A percentile compares a stretch with the other conserved stretches of the same genome.
These are phyloP conservation scores for Gossypium ekmanianum DNA, from an alignment of 345 rosid species.

Conservation along the genomic window DNA sequence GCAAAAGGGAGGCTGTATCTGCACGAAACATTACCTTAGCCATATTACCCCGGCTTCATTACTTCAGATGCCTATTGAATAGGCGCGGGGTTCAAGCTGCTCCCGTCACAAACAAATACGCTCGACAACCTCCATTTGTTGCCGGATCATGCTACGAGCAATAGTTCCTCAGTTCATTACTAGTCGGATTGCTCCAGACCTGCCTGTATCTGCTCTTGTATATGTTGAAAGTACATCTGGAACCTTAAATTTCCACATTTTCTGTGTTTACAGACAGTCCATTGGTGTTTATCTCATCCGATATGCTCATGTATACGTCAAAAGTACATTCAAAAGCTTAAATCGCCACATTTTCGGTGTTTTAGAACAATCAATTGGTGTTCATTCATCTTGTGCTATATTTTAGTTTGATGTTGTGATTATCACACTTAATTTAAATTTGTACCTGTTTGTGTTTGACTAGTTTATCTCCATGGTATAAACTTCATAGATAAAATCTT, in stretches of 20 bases:
- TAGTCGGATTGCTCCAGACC: not conserved
- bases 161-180: conserved; percentile 25
- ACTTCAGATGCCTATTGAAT: conserved; percentile 86
- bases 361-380: not conserved
- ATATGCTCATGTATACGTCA: not conserved
- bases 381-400: not conserved
- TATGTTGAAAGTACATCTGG: not conserved
- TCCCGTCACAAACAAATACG: conserved; percentile 59
- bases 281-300: not conserved
- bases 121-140: conserved; percentile 60
- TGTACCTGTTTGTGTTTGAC: not conserved
- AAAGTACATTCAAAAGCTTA: not conserved
- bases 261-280: not conserved
- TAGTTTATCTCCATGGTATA: too few relatives aligned
- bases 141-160: conserved; percentile 85
- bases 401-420: not conserved
- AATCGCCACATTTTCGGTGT: not conserved
- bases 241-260: not conserved
- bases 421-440: not conserved
- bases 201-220: conserved; percentile 3
- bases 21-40: conserved; percentile 41
- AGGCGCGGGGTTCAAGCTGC: conserved; percentile 79
- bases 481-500: too few relatives aligned
- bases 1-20: conserved; percentile 58
- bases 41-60: conserved; percentile 61